Base-by-base conservation (phyloP, 768 basidiomycete species). In the Thelephora aurantiotincta region DNA sequence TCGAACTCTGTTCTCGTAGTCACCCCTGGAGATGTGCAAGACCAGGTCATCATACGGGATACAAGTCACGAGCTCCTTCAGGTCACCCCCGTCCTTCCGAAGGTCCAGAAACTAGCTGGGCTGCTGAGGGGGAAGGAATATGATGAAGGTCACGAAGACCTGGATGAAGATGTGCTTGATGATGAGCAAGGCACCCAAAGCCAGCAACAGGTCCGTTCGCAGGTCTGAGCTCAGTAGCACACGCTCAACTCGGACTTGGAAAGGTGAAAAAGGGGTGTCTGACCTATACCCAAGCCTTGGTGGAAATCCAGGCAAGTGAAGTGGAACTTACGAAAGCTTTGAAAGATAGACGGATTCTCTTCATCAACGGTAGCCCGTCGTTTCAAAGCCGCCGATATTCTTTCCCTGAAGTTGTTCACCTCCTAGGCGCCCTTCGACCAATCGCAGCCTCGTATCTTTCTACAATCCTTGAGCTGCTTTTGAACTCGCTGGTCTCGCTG, bases 1-100 rank as follows among this genome's bases (percentile, higher is more conserved):
- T 96, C 92, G 14, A 98, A 98, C 62, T 82, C 90, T 0, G 65
- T 93, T 33, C 68, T 92, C 11, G 74, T 97, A 38, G 69, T 85
- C 50, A 78, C 79, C 2, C 67, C 78, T 14, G 65, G 69, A 2
- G 56, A 60, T 6, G 58, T 57, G n/a, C 53, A 60, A 14, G 54
- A 60, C 2, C 59, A 65, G 16, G 67, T 87, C 9, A 73, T 82
- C 46, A 81, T 96, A 45, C 76, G 82, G 45, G 87, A 91, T 53
- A 80, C 82, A 54, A 65, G 91, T 30, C 81, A 78, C 54, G 83
- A 96, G 55, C 72, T 97, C 43, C 63, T 98, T 44, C 96, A 99
- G 62, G 68, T 90, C 16, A 70, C 76, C 0, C 83, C 83, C 0
- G 63, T 71, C n/a, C 76, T 93, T 0, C 88, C 94, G 7, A 82